Evolutionary conservation across 2,329 filamentous ascomycete species (phyloP).

Genomic region (Rutstroemia sp.): DNA sequence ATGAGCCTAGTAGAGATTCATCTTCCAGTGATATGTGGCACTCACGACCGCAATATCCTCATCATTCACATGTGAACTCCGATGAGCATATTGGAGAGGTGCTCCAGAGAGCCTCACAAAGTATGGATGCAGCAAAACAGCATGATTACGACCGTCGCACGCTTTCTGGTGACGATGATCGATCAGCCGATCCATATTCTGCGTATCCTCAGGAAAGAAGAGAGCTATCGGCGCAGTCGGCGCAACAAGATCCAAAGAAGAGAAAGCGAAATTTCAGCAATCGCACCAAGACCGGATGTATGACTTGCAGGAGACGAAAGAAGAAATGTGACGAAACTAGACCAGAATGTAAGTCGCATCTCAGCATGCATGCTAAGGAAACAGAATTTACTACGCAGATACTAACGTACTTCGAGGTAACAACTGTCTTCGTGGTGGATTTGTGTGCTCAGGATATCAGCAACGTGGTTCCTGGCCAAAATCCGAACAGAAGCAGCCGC

Average conservation of each 20-base stretch:
- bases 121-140: conserved; percentile 30
- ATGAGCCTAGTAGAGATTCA: conserved; percentile 20
- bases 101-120: conserved; percentile 41
- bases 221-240: conserved; percentile 39
- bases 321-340: conserved; percentile 97
- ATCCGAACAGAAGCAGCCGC: conserved; percentile 58
- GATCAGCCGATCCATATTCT: conserved; percentile 31
- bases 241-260: conserved; percentile 59
- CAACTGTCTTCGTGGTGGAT: conserved; percentile 86
- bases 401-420: conserved; percentile 47
- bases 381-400: conserved; percentile 4
- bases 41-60: conserved; percentile 27
- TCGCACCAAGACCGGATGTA: conserved; percentile 88
- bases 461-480: conserved; percentile 74
- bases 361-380: background rate
- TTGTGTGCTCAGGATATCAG: conserved; percentile 86
- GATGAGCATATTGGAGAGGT: conserved; percentile 45
- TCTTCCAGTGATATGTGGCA: conserved; percentile 23
- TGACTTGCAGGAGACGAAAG: conserved; percentile 86
- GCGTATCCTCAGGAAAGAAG: conserved; percentile 29
- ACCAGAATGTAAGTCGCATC: conserved; percentile 71
- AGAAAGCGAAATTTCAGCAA: conserved; percentile 84
- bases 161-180: conserved; percentile 32
- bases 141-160: conserved; percentile 30
- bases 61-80: conserved; percentile 39